Evolutionary conservation across 208 protist genomes (phyloP).

Genomic region (Wallacemonas sp.): DNA sequence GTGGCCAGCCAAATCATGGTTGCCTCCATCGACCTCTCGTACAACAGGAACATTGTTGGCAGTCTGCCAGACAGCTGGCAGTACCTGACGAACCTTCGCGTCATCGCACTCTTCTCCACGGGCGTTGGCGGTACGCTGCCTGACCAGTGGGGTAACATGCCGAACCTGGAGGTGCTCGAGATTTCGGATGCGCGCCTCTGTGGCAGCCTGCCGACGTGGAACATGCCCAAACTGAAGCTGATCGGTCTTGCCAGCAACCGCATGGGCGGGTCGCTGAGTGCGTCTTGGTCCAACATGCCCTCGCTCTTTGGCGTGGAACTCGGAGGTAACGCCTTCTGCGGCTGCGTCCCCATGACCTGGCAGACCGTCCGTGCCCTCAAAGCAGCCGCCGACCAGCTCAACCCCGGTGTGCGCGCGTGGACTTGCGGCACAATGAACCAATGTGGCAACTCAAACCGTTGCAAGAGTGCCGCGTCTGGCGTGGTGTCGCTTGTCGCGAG

Average conservation of each 20-base stretch:
- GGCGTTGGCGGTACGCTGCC: background rate
- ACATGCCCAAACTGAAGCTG: background rate
- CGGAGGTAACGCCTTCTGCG: conserved; percentile 11
- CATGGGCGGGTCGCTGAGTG: conserved; percentile 1
- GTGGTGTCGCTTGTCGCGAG: too few relatives aligned
- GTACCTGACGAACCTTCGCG: conserved; percentile 2
- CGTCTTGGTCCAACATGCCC: conserved; percentile 15
- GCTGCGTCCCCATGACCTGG: conserved; percentile 21
- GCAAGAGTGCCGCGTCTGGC: too few relatives aligned
- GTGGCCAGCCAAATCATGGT: background rate
- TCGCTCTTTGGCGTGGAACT: conserved; percentile 11
- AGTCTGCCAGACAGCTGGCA: background rate
- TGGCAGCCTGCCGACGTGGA: conserved; percentile 12
- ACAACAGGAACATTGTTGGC: background rate
- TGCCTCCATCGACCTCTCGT: conserved; percentile 14
- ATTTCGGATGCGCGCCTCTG: conserved; percentile 7
- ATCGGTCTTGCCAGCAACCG: conserved; percentile 19
- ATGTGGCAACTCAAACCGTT: too few relatives aligned
- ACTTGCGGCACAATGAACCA: too few relatives aligned
- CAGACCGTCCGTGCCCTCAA: conserved; percentile 1
- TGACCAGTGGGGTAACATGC: background rate
- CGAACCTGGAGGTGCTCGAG: conserved; percentile 9
- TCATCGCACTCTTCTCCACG: conserved; percentile 7
- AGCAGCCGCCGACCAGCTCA: background rate
- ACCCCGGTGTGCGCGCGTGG: background rate